Base-by-base conservation (phyloP, 139 green algal genomes). In the Chlorella sorokiniana region DNA sequence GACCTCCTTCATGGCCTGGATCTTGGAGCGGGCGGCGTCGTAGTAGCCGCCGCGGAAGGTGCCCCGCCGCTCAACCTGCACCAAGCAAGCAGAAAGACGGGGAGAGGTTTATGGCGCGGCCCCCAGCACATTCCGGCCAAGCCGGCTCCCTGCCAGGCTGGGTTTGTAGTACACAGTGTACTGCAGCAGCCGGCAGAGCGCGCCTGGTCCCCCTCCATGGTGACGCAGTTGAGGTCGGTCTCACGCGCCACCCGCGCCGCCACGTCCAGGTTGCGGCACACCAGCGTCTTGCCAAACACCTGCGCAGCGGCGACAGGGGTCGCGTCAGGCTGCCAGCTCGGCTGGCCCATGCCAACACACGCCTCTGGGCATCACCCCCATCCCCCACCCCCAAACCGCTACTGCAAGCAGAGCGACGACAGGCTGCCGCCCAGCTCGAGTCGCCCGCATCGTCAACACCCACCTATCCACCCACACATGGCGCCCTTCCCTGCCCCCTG, bases 141-240 rank as follows among this genome's bases (percentile, higher is more conserved):
- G 59, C 23, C 1, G 59, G 59, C 3, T 37, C 25, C 25, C 59
- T 37, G 59, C 25, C 3, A 35, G 7, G 9, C 2, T 25, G 8
- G 25, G 25, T 10, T 20, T 61, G 52, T 61, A 23, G 6, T 3
- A 20, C 25, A 23, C 27, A 61, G 52, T 10, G 35, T 3, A 4
- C 16, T 48, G 33, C 33, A 6, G 9, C 38, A 37, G 11, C 38
- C 40, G 35, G 31, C 40, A 3, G 41, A 93, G 20, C 74, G 64
- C 73, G 86, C 85, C 69, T 91, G 91, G 78, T 96, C 93, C 9
- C 96, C 96, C 22, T 97, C 91, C 75, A 98, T 87, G 14, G 96
- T 99, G 18, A 99, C 91, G 81, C 93, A 97, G 87, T 97, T 90
- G 1, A 98, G 83, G 23, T 89, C 76, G 23, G 44, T 69, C 38